Conservation (phyloP, 163 green algal species). For the Scenedesmus sp. region DNA sequence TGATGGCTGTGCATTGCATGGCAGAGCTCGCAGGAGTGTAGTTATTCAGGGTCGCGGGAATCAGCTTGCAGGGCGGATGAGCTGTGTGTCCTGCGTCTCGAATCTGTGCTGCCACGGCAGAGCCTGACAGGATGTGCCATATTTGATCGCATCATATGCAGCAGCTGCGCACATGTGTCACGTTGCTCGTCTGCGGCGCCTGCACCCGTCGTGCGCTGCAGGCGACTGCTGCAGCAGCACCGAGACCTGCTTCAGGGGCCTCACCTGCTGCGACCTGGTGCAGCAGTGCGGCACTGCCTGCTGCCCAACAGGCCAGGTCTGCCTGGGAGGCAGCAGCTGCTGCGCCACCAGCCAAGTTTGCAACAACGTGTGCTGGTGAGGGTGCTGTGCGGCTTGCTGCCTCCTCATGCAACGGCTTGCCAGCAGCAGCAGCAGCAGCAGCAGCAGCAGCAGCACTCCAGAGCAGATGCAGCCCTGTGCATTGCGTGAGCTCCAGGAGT, state of each 20-base stretch:
- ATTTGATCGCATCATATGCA: too few relatives aligned
- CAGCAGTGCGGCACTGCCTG: slow-evolving; percentile 45
- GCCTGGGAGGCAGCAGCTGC: slow-evolving; percentile 5
- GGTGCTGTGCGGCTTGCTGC: not conserved
- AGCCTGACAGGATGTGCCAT: too few relatives aligned
- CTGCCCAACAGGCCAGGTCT: slow-evolving; percentile 27
- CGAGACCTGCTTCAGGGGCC: slow-evolving; percentile 21
- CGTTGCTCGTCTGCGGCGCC: too few relatives aligned
- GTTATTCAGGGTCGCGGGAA: too few relatives aligned
- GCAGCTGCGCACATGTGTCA: not conserved
- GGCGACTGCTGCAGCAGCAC: slow-evolving; percentile 36
- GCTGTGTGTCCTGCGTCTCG: too few relatives aligned
- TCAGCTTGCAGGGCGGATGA: too few relatives aligned
- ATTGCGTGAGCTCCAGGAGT: too few relatives aligned
- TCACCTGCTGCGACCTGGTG: slow-evolving; percentile 16
- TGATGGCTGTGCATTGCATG: too few relatives aligned
- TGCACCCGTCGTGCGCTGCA: not conserved
- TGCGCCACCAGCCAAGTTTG: slow-evolving; percentile 31
- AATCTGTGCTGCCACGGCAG: too few relatives aligned
- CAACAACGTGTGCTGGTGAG: slow-evolving; percentile 37
- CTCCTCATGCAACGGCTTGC: not conserved
- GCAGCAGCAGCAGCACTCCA: not conserved
- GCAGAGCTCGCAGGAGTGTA: too few relatives aligned
- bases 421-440: not conserved
- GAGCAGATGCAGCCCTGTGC: too few relatives aligned